Base-by-base conservation (phyloP, 371 early-diverging fungal species). In the Lichtheimia ramosa region DNA sequence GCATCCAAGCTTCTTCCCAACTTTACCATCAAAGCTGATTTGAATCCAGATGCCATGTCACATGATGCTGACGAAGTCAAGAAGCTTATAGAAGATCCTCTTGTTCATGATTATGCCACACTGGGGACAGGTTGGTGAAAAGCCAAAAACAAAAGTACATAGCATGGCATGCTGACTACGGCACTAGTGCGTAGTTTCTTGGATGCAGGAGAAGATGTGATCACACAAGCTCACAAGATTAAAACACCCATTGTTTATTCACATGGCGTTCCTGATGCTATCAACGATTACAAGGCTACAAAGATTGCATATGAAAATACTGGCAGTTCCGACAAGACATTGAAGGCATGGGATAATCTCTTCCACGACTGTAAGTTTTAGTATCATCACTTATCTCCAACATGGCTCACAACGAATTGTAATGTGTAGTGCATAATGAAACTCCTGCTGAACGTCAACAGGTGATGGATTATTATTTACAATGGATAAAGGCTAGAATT, bases 381-480 rank as follows among this genome's bases (percentile, higher is more conserved):
- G 6, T 7, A 27, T 27, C 27, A 27, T 27, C 27, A 3, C 27
- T 7, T 27, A 27, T 27, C 4, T 7, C 27, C 27, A 27, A 27
- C 0, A 0, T 27, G 6, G 27, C 27, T 34, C 10, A 34, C 34
- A 34, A 34, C 10, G 34, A 34, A 8, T 3, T 8, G 10, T 34
- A 13, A 16, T n/a, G n/a, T n/a, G n/a, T 62, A 75, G 74, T 81
- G 46, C 87, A 86, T 43, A 76, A 84, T 49, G 84, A 83, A 57
- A 68, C 55, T 1, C 58, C 64, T 52, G 71, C 65, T 6, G 74
- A 80, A 24, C 74, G 81, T 55, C 68, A 81, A 49, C 62, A 73
- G 20, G 81, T 84, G 7, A 70, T 70, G 43, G 68, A 79, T 5
- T 72, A 71, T 24, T 86, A 86, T 58, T 46, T 80, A 42, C 49